Percentiles rank a stretch among this genome's conserved stretches.
phyloP scores from a whole-genome alignment of 768 basidiomycete species.

The Saitozyma podzolica region DNA sequence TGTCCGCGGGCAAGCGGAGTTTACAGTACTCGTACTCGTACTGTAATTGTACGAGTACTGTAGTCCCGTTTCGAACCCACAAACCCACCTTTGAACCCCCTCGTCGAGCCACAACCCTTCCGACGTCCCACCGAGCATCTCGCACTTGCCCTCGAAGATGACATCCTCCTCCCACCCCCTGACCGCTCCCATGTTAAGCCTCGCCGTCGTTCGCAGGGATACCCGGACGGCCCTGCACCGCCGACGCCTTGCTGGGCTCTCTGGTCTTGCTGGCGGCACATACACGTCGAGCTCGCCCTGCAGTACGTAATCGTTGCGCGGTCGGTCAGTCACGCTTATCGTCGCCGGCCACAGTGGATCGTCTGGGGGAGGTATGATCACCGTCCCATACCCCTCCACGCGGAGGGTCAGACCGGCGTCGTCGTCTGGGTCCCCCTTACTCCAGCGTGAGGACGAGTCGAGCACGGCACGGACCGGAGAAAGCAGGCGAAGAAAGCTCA shows the following conservation, averaged over 20 bases:
- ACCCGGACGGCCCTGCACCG: slow-evolving; percentile 11
- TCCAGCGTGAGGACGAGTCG: background rate
- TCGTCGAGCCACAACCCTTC: slow-evolving; percentile 35
- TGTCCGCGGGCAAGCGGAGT: too few relatives aligned
- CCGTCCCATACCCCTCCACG: slow-evolving; percentile 15
- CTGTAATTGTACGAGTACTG: background rate
- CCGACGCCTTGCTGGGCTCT: background rate
- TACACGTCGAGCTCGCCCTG: slow-evolving; percentile 16
- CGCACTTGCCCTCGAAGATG: slow-evolving; percentile 31
- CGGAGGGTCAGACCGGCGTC: slow-evolving; percentile 7
- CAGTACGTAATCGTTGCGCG: slow-evolving; percentile 21
- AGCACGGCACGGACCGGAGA: background rate
- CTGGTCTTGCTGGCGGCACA: background rate
- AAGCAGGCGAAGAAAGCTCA: background rate
- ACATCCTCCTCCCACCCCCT: slow-evolving; percentile 25
- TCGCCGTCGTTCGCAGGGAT: slow-evolving; percentile 4
- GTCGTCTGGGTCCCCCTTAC: background rate
- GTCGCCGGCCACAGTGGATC: slow-evolving; percentile 13
- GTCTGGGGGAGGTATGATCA: slow-evolving; percentile 21
- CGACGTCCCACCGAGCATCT: slow-evolving; percentile 23
- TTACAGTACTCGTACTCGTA: too few relatives aligned
- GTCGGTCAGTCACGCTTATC: slow-evolving; percentile 1
- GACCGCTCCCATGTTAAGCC: slow-evolving; percentile 15
- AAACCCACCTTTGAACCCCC: slow-evolving; percentile 27
- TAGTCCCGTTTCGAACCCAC: too few relatives aligned